Conservation (phyloP, 2,329 filamentous ascomycete species). For the Fusarium cyanostomum region DNA sequence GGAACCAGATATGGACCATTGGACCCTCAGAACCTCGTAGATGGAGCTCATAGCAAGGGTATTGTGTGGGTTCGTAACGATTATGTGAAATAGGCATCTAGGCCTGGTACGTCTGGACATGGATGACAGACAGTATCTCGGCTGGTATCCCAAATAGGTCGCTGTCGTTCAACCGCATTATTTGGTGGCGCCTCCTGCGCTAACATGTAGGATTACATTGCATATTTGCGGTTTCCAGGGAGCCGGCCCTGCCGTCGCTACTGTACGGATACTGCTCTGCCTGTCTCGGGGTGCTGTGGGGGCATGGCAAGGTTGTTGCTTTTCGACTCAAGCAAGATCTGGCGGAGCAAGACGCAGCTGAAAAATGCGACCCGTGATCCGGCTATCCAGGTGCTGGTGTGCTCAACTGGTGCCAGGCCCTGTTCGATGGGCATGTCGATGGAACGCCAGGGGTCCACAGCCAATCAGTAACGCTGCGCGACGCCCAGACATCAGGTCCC, state of each 20-base stretch:
- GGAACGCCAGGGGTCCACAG: background rate
- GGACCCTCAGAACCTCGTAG: background rate
- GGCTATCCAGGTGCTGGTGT: background rate
- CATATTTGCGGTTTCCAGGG: background rate
- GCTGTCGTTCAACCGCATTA: background rate
- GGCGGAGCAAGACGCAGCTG: conserved; percentile 26
- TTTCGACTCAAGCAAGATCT: conserved; percentile 22
- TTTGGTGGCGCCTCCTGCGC: conserved; percentile 1
- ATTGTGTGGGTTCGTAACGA: background rate
- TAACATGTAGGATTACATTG: background rate
- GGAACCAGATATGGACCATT: background rate
- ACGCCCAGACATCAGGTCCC: background rate
- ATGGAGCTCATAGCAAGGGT: background rate
- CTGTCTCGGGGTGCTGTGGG: conserved; percentile 13
- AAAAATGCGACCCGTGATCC: conserved; percentile 21
- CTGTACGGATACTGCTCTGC: conserved; percentile 7
- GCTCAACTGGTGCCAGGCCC: conserved; percentile 6
- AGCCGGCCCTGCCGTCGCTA: background rate
- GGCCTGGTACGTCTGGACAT: background rate
- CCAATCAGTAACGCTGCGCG: conserved; percentile 15
- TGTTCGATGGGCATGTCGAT: conserved; percentile 17
- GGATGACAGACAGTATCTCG: background rate
- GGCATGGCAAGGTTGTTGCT: conserved; percentile 17
- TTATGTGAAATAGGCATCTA: conserved; percentile 5
- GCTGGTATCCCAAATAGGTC: background rate